Base-by-base conservation (phyloP, 2,329 filamentous ascomycete species). In the Rhinocladiella mackenziei region DNA sequence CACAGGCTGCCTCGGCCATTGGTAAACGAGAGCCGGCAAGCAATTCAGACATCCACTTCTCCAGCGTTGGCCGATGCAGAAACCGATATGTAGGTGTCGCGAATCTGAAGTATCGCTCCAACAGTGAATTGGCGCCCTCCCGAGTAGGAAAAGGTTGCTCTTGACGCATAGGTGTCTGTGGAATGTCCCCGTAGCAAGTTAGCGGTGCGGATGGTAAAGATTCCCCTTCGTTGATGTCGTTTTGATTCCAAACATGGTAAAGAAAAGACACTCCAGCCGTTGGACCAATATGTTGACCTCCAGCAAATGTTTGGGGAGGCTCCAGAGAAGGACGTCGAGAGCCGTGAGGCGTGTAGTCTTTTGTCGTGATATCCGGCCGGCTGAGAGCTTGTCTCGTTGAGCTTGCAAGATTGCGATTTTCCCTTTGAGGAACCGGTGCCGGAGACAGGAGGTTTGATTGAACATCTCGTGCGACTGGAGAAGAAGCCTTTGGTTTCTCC, bases 211-310 rank as follows among this genome's bases (percentile, higher is more conserved):
- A 66, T n/a, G 63, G 59, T 41, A 64, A 64, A 1, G 62, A 57
- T 31, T 73, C 69, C 13, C 62, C 58, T 5, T 67, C 62, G 1
- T 50, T 54, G 1, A 28, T 33, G 23, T 43, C 50, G 20, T 34
- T 34, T 14, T 35, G 54, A 58, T 82, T 58, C 78, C 83, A 65
- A 74, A 79, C 64, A 75, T 80, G 78, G 62, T 83, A 39, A 70
- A 84, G 60, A 66, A 80, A 66, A 56, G 73, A 61, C 58, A 70
- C 55, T 48, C 67, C 49, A 62, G 73, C 64, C 9, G 72, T 73
- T 7, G 68, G 66, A 22, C 73, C 73, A 26, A 73, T 65, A 44
- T 72, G 70, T 36, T 75, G 69, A 3, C 69, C 72, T 48, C 69
- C 64, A 5, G 70, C 46, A 34, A 56, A 56, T 1, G 51, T 50